These are phyloP conservation scores for Phytophthora pini DNA, from an alignment of 352 stramenopile species.

Conservation along the genomic window DNA sequence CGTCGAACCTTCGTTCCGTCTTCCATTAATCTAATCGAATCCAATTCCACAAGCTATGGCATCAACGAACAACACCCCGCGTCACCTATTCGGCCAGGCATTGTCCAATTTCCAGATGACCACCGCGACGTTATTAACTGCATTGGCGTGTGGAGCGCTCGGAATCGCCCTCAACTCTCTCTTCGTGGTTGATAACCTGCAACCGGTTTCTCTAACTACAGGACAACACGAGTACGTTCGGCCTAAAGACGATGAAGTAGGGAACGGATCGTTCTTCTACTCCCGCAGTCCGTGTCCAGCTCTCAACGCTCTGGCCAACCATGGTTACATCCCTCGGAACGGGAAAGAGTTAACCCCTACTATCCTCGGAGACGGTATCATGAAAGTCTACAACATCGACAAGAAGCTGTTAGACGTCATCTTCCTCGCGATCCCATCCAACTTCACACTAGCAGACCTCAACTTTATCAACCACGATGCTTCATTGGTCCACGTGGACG, in stretches of 20 bases:
- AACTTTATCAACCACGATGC: slow-evolving; percentile 78
- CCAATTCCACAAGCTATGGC: background rate
- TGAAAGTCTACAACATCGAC: slow-evolving; percentile 60
- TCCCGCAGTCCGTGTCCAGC: slow-evolving; percentile 50
- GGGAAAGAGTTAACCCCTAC: slow-evolving; percentile 38
- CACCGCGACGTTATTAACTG: slow-evolving; percentile 10
- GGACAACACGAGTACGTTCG: slow-evolving; percentile 56
- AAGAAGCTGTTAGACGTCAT: slow-evolving; percentile 30
- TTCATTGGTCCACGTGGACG: slow-evolving; percentile 66
- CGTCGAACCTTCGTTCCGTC: slow-evolving; percentile 3
- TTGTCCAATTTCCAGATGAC: slow-evolving; percentile 20
- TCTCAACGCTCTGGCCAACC: slow-evolving; percentile 57
- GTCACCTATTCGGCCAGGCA: slow-evolving; percentile 1
- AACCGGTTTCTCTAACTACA: slow-evolving; percentile 1
- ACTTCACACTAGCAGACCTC: slow-evolving; percentile 57
- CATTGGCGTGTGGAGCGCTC: slow-evolving; percentile 18
- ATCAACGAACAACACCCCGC: background rate
- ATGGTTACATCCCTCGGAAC: slow-evolving; percentile 53
- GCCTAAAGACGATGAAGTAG: slow-evolving; percentile 40
- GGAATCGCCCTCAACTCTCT: slow-evolving; percentile 26
- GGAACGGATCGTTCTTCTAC: slow-evolving; percentile 33
- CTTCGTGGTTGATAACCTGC: slow-evolving; percentile 15
- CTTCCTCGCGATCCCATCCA: slow-evolving; percentile 16
- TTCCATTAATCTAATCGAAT: slow-evolving; percentile 33
- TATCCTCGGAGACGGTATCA: slow-evolving; percentile 48